Conservation (phyloP, 2,329 filamentous ascomycete genomes). For the Nemania bipapillata region DNA sequence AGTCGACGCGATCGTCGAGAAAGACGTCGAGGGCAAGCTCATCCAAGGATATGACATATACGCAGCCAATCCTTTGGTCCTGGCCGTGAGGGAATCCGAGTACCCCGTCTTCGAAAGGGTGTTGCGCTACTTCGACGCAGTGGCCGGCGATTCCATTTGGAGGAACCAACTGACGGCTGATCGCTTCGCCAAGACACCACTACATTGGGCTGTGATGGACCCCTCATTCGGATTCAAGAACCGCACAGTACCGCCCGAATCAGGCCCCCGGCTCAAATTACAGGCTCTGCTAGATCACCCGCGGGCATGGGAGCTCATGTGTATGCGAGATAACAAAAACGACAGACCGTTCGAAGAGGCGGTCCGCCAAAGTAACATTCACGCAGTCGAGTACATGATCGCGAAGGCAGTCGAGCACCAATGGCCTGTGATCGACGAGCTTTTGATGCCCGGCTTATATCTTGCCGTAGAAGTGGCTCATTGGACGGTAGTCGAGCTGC, state of each 20-base stretch:
- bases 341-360: constrained; percentile 27
- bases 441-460: constrained; percentile 22
- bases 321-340: constrained; percentile 18
- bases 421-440: constrained; percentile 20
- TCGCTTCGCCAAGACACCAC: constrained; percentile 21
- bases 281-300: constrained; percentile 23
- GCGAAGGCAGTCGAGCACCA: constrained; percentile 9
- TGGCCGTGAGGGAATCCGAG: constrained; percentile 20
- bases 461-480: constrained; percentile 27
- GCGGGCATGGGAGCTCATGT: constrained; percentile 21
- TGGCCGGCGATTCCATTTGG: constrained; percentile 16
- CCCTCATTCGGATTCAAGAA: constrained; percentile 20
- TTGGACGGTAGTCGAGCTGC: constrained; percentile 18
- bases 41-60: constrained; percentile 17
- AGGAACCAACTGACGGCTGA: constrained; percentile 4
- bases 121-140: constrained; percentile 21
- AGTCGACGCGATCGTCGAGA: constrained; percentile 23
- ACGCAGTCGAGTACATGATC: constrained; percentile 21
- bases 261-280: constrained; percentile 16
- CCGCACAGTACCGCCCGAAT: constrained; percentile 20
- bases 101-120: constrained; percentile 18
- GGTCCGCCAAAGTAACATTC: constrained; percentile 24
- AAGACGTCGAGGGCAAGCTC: constrained; percentile 21
- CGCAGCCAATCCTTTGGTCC: constrained; percentile 11
- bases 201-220: constrained; percentile 26